phyloP scores from a whole-genome alignment of 345 rosid genomes.

The Draba incana region DNA sequence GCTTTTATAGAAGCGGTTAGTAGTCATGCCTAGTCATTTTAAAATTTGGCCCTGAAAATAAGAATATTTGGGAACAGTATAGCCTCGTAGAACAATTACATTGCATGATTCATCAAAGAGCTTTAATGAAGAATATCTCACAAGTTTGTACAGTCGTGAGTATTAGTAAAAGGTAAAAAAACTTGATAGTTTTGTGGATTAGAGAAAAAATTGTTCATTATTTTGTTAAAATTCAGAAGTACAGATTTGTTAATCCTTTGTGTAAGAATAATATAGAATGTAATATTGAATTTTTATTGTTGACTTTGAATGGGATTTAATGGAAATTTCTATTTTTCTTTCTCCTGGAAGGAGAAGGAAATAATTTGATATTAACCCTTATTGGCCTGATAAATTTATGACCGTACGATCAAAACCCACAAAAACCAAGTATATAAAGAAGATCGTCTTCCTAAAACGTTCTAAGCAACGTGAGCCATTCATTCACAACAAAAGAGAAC shows the following conservation, averaged over 20 bases:
- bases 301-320: background rate
- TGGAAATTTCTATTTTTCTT: background rate
- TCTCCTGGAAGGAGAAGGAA: constrained; percentile 2
- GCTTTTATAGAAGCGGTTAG: too few species aligned
- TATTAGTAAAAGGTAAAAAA: too few species aligned
- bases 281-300: background rate
- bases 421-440: constrained; percentile 27
- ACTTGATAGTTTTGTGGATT: too few species aligned
- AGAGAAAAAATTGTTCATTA: constrained; percentile 1
- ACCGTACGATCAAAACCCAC: constrained; percentile 56
- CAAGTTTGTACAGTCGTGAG: too few species aligned
- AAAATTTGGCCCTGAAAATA: too few species aligned
- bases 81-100: too few species aligned
- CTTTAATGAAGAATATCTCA: too few species aligned
- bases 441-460: background rate
- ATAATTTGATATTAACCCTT: background rate
- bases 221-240: background rate
- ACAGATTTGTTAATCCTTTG: background rate
- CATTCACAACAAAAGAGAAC: constrained; percentile 15
- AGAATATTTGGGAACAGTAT: too few species aligned
- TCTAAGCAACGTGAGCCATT: background rate
- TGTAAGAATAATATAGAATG: background rate
- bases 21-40: too few species aligned
- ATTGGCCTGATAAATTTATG: background rate
- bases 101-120: too few species aligned